A percentile compares a stretch with the other conserved stretches of the same genome.
These are phyloP conservation scores for Adansonia gregorii DNA, from an alignment of 441 rosid genomes.

Conservation along the genomic window DNA sequence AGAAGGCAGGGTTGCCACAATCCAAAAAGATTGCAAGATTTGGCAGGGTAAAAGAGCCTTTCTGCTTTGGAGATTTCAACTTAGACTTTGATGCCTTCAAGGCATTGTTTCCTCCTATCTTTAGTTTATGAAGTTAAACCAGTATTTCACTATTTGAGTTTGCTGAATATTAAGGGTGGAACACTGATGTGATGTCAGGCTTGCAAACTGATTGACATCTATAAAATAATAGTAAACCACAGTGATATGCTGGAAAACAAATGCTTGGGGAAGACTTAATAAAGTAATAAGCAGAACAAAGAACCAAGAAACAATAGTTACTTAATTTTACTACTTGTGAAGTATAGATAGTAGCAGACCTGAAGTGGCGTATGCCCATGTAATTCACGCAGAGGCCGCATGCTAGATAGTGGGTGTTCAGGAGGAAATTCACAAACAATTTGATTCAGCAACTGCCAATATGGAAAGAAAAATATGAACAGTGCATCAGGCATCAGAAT, in stretches of 20 bases:
- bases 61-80: background rate
- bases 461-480: slow-evolving; percentile 21
- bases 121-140: background rate
- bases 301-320: background rate
- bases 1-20: slow-evolving; percentile 12
- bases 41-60: background rate
- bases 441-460: slow-evolving; percentile 84
- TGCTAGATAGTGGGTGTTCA: slow-evolving; percentile 84
- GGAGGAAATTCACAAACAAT: slow-evolving; percentile 97
- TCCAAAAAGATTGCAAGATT: background rate
- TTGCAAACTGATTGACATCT: background rate
- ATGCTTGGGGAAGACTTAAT: slow-evolving; percentile 7
- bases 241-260: background rate
- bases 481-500: slow-evolving; percentile 16
- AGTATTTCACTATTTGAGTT: background rate
- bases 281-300: background rate
- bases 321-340: slow-evolving; percentile 6
- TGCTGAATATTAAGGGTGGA: background rate
- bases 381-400: slow-evolving; percentile 88
- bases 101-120: slow-evolving; percentile 14
- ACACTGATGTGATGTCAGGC: background rate
- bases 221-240: background rate
- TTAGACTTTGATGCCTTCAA: background rate
- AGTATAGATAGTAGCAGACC: slow-evolving; percentile 46
- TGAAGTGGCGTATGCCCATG: slow-evolving; percentile 97